Percentiles rank a stretch among this genome's conserved stretches.
Evolutionary conservation across 768 basidiomycete genomes (phyloP).

Genomic region (Boletus speciosus): DNA sequence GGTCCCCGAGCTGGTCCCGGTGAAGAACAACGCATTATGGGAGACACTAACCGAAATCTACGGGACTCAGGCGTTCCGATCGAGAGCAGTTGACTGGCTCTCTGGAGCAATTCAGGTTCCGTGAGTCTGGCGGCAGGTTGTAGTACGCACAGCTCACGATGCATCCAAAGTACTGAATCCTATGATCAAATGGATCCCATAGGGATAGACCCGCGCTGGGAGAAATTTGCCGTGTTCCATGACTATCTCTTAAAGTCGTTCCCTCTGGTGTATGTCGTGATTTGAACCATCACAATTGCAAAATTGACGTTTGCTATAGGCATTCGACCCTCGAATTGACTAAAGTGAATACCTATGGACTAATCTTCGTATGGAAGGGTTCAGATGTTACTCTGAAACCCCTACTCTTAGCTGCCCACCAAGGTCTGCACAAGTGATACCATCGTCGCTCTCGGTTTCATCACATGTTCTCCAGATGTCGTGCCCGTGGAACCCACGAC

Average conservation of each 20-base stretch:
- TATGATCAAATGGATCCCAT: constrained; percentile 48
- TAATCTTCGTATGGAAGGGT: constrained; percentile 59
- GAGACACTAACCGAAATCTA: constrained; percentile 28
- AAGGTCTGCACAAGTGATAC: constrained; percentile 36
- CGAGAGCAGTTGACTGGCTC: constrained; percentile 35
- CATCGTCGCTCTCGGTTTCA: background rate
- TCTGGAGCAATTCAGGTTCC: constrained; percentile 39
- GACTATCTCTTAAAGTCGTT: constrained; percentile 55
- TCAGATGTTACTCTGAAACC: constrained; percentile 49
- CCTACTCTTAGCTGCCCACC: constrained; percentile 50
- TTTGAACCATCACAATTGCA: background rate
- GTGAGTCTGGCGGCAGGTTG: constrained; percentile 27
- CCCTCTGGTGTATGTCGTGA: constrained; percentile 49
- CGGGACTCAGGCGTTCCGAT: constrained; percentile 35
- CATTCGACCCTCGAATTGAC: constrained; percentile 49
- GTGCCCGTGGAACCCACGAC: constrained; percentile 63
- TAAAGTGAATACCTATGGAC: constrained; percentile 59
- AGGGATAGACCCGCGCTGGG: constrained; percentile 52
- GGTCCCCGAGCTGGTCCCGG: constrained; percentile 30
- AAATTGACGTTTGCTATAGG: constrained; percentile 26
- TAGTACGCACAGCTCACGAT: constrained; percentile 4
- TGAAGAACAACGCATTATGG: constrained; percentile 35
- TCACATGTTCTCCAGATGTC: constrained; percentile 43
- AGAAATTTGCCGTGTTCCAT: constrained; percentile 51
- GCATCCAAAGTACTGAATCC: constrained; percentile 43